Evolutionary conservation across 2,329 filamentous ascomycete genomes (phyloP).

Genomic region (Rhytidhysteron rufulum): DNA sequence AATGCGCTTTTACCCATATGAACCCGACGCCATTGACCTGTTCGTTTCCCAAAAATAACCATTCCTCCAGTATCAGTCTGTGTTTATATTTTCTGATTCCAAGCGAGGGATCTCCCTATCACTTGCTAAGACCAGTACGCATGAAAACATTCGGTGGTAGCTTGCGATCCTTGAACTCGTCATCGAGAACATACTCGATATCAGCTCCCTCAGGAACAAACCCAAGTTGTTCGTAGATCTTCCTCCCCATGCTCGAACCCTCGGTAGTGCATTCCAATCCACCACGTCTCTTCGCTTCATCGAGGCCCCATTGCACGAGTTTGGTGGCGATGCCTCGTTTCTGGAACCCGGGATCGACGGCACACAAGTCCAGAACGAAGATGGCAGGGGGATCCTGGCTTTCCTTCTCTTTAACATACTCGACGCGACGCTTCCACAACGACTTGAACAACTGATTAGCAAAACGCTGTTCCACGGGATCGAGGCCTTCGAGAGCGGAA

Average conservation of each 20-base stretch:
- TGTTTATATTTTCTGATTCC: no score
- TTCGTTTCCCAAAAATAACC: no score
- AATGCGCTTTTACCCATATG: no score
- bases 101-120: no score
- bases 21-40: no score
- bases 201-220: constrained; percentile 30
- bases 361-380: no score
- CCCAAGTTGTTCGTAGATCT: constrained; percentile 27
- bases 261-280: constrained; percentile 34
- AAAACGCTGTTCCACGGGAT: constrained; percentile 47
- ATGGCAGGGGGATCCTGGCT: constrained; percentile 41
- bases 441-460: constrained; percentile 43
- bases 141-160: constrained; percentile 34
- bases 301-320: constrained; percentile 29
- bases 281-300: constrained; percentile 31
- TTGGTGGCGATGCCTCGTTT: constrained; percentile 37
- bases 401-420: constrained; percentile 41
- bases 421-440: constrained; percentile 43
- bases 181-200: constrained; percentile 28
- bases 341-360: constrained; percentile 54
- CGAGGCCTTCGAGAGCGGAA: constrained; percentile 31
- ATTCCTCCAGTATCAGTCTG: no score
- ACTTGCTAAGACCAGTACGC: no score
- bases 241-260: constrained; percentile 32
- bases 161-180: constrained; percentile 26